Percentiles rank a stretch among this genome's conserved stretches.
phyloP scores from a whole-genome alignment of 2,329 filamentous ascomycete genomes.

The Rhynchosporium graminicola region DNA sequence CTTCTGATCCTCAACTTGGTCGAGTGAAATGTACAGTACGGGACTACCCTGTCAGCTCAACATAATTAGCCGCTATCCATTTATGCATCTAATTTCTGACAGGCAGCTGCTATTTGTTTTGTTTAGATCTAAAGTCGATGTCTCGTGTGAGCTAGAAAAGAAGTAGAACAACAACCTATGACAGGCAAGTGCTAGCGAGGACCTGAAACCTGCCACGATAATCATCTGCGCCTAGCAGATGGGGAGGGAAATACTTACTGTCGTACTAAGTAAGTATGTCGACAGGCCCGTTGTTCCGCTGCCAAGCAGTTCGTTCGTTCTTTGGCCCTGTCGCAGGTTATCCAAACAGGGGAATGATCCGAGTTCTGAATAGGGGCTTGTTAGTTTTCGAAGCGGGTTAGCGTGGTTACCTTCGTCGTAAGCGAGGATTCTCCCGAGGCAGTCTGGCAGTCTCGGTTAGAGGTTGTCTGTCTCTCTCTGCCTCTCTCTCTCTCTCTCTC shows the following conservation, averaged over 20 bases:
- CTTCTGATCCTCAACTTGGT: not conserved
- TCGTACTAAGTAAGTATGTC: too few species aligned
- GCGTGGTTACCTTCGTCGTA: not conserved
- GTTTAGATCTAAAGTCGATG: not conserved
- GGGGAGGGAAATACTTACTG: too few species aligned
- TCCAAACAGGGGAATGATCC: constrained; percentile 1
- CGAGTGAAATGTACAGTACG: not conserved
- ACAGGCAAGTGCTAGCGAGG: too few species aligned
- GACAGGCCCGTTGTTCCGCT: not conserved
- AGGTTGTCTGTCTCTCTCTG: not conserved
- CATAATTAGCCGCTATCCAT: not conserved
- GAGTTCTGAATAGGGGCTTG: constrained; percentile 8
- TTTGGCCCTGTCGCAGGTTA: not conserved
- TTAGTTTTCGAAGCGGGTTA: not conserved
- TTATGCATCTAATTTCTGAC: constrained; percentile 3
- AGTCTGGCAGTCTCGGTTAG: too few species aligned
- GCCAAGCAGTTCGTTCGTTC: not conserved
- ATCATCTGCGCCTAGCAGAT: too few species aligned
- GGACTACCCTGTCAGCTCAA: not conserved
- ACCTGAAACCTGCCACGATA: too few species aligned
- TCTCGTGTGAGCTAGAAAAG: not conserved
- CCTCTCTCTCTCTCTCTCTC: too few species aligned
- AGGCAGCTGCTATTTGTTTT: not conserved
- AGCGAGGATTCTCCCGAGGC: not conserved
- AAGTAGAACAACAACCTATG: not conserved